Conservation (phyloP, 2,329 filamentous ascomycete genomes). For the Colletotrichum sp. region DNA sequence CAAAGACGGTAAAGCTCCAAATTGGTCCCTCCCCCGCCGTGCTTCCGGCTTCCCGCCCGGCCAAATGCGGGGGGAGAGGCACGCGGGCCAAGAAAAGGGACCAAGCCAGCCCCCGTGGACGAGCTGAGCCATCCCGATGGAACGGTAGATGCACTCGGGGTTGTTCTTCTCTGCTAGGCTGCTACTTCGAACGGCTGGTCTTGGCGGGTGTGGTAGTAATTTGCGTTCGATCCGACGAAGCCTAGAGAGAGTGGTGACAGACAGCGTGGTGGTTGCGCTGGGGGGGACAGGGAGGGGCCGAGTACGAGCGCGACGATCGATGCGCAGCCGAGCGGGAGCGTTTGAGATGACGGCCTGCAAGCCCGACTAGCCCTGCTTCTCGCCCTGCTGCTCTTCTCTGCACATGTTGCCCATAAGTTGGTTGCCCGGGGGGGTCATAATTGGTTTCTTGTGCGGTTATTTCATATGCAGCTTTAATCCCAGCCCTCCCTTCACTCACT, state of each 20-base stretch:
- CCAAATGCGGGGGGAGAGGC: slow-evolving; percentile 1
- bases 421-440: background rate
- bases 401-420: background rate
- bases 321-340: background rate
- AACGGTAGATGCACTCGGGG: background rate
- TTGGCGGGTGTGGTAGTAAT: background rate
- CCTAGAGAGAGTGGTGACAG: background rate
- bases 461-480: background rate
- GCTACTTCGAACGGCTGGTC: background rate
- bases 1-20: background rate
- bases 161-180: background rate
- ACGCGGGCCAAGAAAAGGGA: background rate
- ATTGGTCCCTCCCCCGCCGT: slow-evolving; percentile 1
- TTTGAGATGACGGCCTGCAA: slow-evolving; percentile 10
- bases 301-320: background rate
- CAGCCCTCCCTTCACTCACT: background rate
- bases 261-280: background rate
- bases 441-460: background rate
- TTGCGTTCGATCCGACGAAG: background rate
- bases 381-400: background rate
- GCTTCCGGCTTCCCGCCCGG: background rate
- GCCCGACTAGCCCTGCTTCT: background rate
- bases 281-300: slow-evolving; percentile 13
- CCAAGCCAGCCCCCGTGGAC: background rate
- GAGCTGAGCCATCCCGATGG: background rate